Evolutionary conservation across 225 moss, liverwort and hornwort genomes (phyloP), one percentile per base, ranked within the genome.

Genomic region (Marchantia paleacea): DNA sequence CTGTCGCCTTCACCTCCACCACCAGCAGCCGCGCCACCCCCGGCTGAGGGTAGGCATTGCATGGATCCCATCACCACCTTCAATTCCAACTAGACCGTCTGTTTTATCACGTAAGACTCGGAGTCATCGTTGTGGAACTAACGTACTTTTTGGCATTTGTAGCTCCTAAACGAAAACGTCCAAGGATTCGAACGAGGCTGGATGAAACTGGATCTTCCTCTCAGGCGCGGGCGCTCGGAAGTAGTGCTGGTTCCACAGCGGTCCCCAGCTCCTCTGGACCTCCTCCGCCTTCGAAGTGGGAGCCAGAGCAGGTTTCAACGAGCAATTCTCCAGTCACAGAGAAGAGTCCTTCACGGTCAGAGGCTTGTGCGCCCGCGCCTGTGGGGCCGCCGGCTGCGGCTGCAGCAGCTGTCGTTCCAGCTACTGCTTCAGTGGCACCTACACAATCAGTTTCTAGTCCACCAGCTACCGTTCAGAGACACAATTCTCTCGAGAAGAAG

Each of bases 141-240:
- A 53, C 12, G 20, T 12, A 53, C n/a, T 7, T n/a, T 9, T 19
- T 77, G 29, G 22, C 39, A 14, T n/a, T 79, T 73, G 83, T 85
- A 92, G 92, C 89, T 81, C 88, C 84, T 3, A 92, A 92, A 78
- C 73, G 90, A 51, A 97, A 93, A 79, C 88, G 92, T 0, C 92
- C 91, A 5, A 87, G 91, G 61, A 63, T 91, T 39, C 87, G 85
- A 77, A 85, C 84, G 24, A 90, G 88, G 30, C 54, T 81, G 4
- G 97, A 92, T 16, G 88, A 85, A 24, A 89, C 79, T 0, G 50
- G 66, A 24, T 68, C 75, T 81, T 81, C 62, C 39, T 62, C 55
- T 7, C 87, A 83, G 83, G 80, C 62, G 19, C 82, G 84, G 76
- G 52, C 84, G 25, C 80, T 10, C 72, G 83, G 74, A 60, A 85